phyloP scores from a whole-genome alignment of 495 filamentous ascomycete genomes.

The Cudoniella acicularis region DNA sequence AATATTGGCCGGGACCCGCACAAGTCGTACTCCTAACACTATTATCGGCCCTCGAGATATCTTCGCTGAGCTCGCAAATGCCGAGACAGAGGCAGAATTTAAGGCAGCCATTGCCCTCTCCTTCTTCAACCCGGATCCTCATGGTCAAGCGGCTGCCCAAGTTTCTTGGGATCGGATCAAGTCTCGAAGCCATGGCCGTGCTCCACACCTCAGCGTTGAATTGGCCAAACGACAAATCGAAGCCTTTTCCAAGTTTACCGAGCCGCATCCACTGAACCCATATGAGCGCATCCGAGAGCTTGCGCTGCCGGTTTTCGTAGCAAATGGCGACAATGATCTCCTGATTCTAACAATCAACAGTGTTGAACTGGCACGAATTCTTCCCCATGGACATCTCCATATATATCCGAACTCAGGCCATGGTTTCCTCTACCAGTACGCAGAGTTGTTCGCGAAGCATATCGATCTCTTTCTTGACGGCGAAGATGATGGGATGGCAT shows the following conservation, averaged over 20 bases:
- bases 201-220: slow-evolving; percentile 22
- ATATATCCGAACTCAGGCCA: slow-evolving; percentile 28
- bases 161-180: slow-evolving; percentile 27
- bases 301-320: slow-evolving; percentile 32
- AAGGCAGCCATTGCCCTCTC: slow-evolving; percentile 7
- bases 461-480: slow-evolving; percentile 22
- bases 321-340: slow-evolving; percentile 32
- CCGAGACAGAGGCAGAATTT: slow-evolving; percentile 12
- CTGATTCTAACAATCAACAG: slow-evolving; percentile 27
- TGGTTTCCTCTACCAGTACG: slow-evolving; percentile 28
- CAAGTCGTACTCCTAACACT: slow-evolving; percentile 12
- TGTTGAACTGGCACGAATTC: slow-evolving; percentile 11
- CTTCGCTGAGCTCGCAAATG: background rate
- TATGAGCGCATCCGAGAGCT: slow-evolving; percentile 27
- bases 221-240: slow-evolving; percentile 20
- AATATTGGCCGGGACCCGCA: slow-evolving; percentile 25
- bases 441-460: slow-evolving; percentile 21
- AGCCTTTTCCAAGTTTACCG: slow-evolving; percentile 22
- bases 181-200: slow-evolving; percentile 2
- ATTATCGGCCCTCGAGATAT: background rate
- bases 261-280: slow-evolving; percentile 22
- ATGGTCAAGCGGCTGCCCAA: slow-evolving; percentile 18
- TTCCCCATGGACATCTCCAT: slow-evolving; percentile 23
- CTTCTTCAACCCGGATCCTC: slow-evolving; percentile 21
- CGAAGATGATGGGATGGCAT: background rate